Conservation (phyloP, 2,329 filamentous ascomycete genomes). For the Diaporthe caulivora region DNA sequence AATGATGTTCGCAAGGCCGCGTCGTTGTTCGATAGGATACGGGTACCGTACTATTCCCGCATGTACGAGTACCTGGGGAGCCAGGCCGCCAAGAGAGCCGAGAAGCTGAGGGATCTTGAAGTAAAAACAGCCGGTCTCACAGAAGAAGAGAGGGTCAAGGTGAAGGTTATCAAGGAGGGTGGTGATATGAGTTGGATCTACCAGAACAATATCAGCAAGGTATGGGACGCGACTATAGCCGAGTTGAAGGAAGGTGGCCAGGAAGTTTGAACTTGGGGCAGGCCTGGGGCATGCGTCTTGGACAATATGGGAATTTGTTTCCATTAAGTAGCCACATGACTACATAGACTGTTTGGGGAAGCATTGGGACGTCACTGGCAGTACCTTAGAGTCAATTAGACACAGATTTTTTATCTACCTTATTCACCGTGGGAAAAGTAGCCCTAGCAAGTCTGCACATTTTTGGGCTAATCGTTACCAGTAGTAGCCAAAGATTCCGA, state of each 20-base stretch:
- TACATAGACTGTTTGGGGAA: neutral
- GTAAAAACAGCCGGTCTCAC: conserved; percentile 28
- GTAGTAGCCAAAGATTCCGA: neutral
- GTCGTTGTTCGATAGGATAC: conserved; percentile 45
- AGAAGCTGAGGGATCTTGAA: conserved; percentile 35
- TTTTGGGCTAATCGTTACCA: no score
- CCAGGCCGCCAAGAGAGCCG: conserved; percentile 29
- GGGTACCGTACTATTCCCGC: conserved; percentile 47
- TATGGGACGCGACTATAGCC: conserved; percentile 35
- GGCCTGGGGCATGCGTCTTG: neutral
- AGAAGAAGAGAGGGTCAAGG: conserved; percentile 39
- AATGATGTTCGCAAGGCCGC: conserved; percentile 45
- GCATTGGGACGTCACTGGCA: no score
- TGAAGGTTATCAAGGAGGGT: conserved; percentile 39
- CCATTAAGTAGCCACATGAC: neutral
- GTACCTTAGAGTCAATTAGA: neutral
- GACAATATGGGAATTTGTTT: neutral
- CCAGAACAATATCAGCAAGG: conserved; percentile 39
- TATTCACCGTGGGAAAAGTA: neutral
- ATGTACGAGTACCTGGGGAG: conserved; percentile 44
- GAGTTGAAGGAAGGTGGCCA: neutral
- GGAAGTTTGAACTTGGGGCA: neutral
- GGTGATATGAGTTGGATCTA: conserved; percentile 42
- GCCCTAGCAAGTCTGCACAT: no score
- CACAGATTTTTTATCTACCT: no score